Evolutionary conservation across 352 stramenopile species (phyloP).

Genomic region (Thraustochytrium sp.): DNA sequence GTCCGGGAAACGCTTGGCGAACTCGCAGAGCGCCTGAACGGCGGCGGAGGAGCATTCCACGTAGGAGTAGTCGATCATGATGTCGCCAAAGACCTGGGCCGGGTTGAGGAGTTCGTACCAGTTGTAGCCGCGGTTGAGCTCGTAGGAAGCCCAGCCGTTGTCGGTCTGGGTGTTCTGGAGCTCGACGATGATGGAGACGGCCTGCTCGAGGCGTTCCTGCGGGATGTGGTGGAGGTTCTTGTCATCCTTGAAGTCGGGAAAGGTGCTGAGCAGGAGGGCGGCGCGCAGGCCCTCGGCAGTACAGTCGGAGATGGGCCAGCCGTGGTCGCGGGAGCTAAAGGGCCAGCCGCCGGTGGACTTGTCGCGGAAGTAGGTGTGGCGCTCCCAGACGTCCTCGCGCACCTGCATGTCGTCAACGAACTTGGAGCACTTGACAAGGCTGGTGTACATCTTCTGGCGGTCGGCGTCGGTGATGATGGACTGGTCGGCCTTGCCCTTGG

Average conservation of each 20-base stretch:
- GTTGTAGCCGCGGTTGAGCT: constrained; percentile 73
- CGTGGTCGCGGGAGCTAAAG: constrained; percentile 77
- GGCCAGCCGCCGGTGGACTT: constrained; percentile 78
- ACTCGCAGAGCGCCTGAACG: constrained; percentile 69
- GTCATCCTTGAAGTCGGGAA: constrained; percentile 41
- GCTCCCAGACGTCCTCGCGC: constrained; percentile 58
- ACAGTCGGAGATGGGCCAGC: constrained; percentile 84
- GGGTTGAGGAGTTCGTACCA: constrained; percentile 80
- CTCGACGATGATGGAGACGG: constrained; percentile 70
- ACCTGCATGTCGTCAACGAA: constrained; percentile 78
- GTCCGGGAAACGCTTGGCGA: constrained; percentile 60
- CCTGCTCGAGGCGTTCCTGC: constrained; percentile 63
- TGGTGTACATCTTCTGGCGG: constrained; percentile 49
- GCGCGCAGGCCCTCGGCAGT: constrained; percentile 77
- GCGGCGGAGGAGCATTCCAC: constrained; percentile 78
- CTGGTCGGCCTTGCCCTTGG: constrained; percentile 40
- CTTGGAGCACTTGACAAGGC: constrained; percentile 51
- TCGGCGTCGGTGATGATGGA: constrained; percentile 57
- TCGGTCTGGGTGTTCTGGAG: constrained; percentile 68
- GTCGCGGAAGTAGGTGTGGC: constrained; percentile 69
- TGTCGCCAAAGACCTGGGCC: constrained; percentile 83
- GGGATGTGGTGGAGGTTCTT: constrained; percentile 52
- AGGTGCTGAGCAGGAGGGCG: constrained; percentile 48
- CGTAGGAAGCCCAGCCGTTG: constrained; percentile 76
- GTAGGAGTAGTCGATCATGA: constrained; percentile 91